phyloP scores from a whole-genome alignment of 2,329 filamentous ascomycete species.

The Colletotrichum sp. region DNA sequence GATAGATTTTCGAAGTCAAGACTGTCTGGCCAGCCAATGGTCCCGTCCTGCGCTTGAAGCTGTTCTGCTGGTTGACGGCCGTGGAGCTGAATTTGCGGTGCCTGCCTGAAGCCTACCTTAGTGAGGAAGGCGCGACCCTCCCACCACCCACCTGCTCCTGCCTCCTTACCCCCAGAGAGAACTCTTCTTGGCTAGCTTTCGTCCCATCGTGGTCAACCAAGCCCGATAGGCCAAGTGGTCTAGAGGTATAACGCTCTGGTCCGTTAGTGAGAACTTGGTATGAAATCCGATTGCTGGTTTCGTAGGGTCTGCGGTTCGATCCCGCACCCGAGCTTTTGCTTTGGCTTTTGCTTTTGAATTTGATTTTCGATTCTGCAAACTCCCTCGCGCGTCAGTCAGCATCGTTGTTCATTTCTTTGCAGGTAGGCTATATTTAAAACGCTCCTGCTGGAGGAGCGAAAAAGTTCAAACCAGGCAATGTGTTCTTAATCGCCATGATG shows the following conservation, averaged over 20 bases:
- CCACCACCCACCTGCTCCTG: neutral
- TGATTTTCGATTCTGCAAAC: neutral
- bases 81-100: neutral
- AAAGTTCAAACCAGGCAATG: neutral
- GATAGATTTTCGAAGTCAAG: neutral
- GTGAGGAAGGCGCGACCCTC: neutral
- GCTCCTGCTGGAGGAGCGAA: neutral
- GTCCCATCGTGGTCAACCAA: neutral
- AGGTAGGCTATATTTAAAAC: neutral
- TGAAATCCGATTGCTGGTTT: neutral
- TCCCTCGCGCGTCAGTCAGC: neutral
- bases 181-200: neutral
- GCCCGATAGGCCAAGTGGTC: neutral
- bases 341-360: neutral
- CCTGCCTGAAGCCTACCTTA: neutral
- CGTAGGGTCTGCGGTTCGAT: neutral
- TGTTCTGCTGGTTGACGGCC: neutral
- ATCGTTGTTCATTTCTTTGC: neutral
- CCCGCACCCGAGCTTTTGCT: neutral
- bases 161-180: neutral
- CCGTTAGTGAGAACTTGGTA: neutral
- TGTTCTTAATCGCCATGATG: no score
- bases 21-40: neutral
- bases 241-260: neutral
- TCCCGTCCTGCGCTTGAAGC: fast-evolving